phyloP scores from a whole-genome alignment of 108 stramenopile genomes.

The Conticribra weissflogii region DNA sequence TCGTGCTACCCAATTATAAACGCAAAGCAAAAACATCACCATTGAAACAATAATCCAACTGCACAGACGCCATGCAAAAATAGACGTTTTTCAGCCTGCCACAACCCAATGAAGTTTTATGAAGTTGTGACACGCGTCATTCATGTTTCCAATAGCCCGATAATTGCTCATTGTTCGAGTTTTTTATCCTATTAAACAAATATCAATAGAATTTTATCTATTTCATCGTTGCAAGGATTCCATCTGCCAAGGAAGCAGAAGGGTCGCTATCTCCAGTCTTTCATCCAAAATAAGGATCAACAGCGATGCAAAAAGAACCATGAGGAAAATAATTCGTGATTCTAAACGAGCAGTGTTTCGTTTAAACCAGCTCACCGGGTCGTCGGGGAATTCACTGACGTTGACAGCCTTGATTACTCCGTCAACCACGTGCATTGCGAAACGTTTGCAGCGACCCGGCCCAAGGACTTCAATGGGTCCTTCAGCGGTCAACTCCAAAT shows the following conservation, averaged over 20 bases:
- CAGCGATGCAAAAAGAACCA: not conserved
- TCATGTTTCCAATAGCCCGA: conserved; percentile 11
- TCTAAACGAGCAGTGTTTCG: conserved; percentile 46
- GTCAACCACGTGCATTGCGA: conserved; percentile 66
- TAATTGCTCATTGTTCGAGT: not conserved
- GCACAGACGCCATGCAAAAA: conserved; percentile 13
- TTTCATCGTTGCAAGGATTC: conserved; percentile 44
- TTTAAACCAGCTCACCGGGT: conserved; percentile 64
- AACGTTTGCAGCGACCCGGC: conserved; percentile 73
- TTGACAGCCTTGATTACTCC: conserved; percentile 57
- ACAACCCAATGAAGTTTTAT: not conserved
- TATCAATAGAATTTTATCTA: conserved; percentile 1
- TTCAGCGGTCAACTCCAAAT: conserved; percentile 65
- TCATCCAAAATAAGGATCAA: not conserved
- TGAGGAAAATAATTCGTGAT: not conserved
- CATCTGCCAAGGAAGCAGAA: conserved; percentile 39
- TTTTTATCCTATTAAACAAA: not conserved
- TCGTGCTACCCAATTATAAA: too few relatives aligned
- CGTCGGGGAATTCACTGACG: conserved; percentile 64
- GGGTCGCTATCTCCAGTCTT: conserved; percentile 35
- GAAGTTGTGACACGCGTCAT: conserved; percentile 20
- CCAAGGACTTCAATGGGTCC: conserved; percentile 62
- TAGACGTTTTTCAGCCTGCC: conserved; percentile 10
- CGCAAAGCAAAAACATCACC: too few relatives aligned
- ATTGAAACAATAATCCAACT: not conserved